Evolutionary conservation across 2,329 filamentous ascomycete genomes (phyloP), one percentile per base, ranked within the genome.

Genomic region (Aspergillus niger): DNA sequence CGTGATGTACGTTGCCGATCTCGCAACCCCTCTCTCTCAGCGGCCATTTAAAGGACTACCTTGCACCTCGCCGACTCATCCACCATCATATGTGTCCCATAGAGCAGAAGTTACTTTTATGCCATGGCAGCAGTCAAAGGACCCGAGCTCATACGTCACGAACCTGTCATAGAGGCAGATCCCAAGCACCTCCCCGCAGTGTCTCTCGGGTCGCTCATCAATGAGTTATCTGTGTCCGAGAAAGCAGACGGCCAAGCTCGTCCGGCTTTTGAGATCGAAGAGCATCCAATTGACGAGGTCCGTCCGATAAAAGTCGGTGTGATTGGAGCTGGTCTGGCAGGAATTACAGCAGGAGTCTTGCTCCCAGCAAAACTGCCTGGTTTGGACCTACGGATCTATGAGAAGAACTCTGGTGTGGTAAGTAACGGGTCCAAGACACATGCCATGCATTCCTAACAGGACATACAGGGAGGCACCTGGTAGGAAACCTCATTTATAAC

Each of bases 401-500:
- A 91, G 69, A 91, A 90, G 76, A 90, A 90, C 64, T 69, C 78
- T 0, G 86, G 89, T 54, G 82, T 90, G 69, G 87, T 89, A 77
- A 66, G 85, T 78, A 22, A 17, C 55, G 6, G n/a, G n/a, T 10
- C 15, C 10, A 17, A 28, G 2, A n/a, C 15, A 32, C 17, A 5
- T n/a, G 8, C 8, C 8, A 11, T 50, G 8, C 24, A 30, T 50
- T 30, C 3, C 47, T 50, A 24, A 54, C 17, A 58, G 8, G 3
- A 22, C 26, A 38, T 15, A 1, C 59, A 80, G 79, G 80, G 79
- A 43, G 81, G 81, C 13, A 81, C 79, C 41, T 82, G 79, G 78
- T 74, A 69, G 6, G 56, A 0, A 5, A 17, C 6, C 8, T 30
- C n/a, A 50, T 3, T 30, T 5, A 30, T 32, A 13, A 22, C 26